phyloP scores from a whole-genome alignment of 2,329 filamentous ascomycete genomes.

The Penicillium corylophilum region DNA sequence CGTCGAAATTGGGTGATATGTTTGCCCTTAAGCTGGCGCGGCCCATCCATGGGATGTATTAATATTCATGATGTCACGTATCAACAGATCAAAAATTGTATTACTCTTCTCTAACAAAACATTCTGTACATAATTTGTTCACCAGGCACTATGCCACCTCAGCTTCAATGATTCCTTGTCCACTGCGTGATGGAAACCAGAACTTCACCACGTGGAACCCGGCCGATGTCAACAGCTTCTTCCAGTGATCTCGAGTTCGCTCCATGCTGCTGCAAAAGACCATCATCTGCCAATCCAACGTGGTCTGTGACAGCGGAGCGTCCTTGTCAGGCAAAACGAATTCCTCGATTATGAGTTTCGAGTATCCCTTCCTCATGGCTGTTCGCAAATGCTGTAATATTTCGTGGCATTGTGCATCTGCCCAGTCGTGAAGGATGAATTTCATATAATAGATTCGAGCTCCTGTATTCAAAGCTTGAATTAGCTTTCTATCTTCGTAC shows the following conservation, averaged over 20 bases:
- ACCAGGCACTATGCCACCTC: too few relatives aligned
- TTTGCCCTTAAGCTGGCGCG: background rate
- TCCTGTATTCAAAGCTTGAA: too few relatives aligned
- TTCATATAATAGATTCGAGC: too few relatives aligned
- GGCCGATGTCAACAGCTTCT: slow-evolving; percentile 26
- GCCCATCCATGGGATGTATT: background rate
- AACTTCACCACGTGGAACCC: slow-evolving; percentile 34
- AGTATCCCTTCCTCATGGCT: too few relatives aligned
- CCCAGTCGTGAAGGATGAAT: too few relatives aligned
- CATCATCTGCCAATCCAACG: slow-evolving; percentile 40
- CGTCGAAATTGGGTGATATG: slow-evolving; percentile 40
- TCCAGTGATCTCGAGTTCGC: slow-evolving; percentile 36
- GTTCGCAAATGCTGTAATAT: too few relatives aligned
- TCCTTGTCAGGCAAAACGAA: slow-evolving; percentile 30
- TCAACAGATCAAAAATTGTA: too few relatives aligned
- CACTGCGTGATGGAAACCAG: slow-evolving; percentile 6
- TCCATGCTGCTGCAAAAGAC: slow-evolving; percentile 31
- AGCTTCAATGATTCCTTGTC: slow-evolving; percentile 6
- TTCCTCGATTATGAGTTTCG: too few relatives aligned
- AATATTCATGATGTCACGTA: background rate
- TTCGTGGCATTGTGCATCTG: too few relatives aligned
- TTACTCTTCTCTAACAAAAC: too few relatives aligned
- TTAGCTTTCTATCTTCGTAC: too few relatives aligned
- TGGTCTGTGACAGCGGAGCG: slow-evolving; percentile 13
- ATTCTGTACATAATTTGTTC: too few relatives aligned